phyloP scores from a whole-genome alignment of 75 land plant species.

The Selaginella moellendorffii region DNA sequence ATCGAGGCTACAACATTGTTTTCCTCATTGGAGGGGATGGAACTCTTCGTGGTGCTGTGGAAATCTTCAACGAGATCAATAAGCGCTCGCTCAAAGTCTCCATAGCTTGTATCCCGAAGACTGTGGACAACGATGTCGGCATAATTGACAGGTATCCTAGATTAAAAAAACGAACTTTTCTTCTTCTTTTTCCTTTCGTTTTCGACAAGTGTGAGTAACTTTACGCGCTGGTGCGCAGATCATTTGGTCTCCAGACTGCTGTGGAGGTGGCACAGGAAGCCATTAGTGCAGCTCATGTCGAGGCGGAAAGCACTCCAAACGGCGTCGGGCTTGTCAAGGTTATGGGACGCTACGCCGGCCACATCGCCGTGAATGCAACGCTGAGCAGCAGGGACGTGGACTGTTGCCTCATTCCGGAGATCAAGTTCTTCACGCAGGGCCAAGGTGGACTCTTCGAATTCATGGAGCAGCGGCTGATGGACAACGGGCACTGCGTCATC shows the following conservation, averaged over 20 bases:
- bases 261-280: conserved; percentile 74
- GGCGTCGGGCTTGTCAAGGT: conserved; percentile 42
- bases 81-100: conserved; percentile 33
- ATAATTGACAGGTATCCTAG: conserved; percentile 51
- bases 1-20: neutral
- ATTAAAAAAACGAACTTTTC: too few species aligned
- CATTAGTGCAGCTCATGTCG: conserved; percentile 52
- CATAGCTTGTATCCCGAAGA: conserved; percentile 56
- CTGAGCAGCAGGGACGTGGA: conserved; percentile 70
- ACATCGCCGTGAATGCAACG: conserved; percentile 62
- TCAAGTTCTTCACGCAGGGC: conserved; percentile 45
- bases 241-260: conserved; percentile 75
- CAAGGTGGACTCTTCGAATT: conserved; percentile 63
- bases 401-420: conserved; percentile 69
- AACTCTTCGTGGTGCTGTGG: conserved; percentile 17
- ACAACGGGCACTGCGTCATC: conserved; percentile 60
- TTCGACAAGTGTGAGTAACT: too few species aligned
- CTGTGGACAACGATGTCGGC: conserved; percentile 74
- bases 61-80: conserved; percentile 42
- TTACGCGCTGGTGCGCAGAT: conserved; percentile 18
- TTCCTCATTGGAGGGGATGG: conserved; percentile 7
- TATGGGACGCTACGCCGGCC: conserved; percentile 74
- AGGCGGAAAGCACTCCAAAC: conserved; percentile 64
- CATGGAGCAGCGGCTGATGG: conserved; percentile 33
- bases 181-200: too few species aligned